phyloP scores from a whole-genome alignment of 73 alveolate genomes.

The Breviolum minutum region DNA sequence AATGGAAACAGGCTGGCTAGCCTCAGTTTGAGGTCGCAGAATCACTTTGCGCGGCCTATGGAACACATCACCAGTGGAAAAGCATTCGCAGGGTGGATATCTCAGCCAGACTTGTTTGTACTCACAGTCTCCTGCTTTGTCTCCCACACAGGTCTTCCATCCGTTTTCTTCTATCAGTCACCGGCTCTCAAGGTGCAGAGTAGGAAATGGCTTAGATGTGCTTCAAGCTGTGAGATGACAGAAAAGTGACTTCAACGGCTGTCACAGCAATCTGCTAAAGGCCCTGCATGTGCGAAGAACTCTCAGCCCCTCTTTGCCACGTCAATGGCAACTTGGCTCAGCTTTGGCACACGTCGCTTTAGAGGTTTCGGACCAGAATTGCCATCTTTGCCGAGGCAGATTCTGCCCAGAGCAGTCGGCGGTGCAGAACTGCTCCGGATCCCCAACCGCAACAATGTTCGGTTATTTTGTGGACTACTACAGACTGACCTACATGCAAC shows the following conservation, averaged over 20 bases:
- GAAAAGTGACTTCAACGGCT: not conserved
- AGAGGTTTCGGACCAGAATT: not conserved
- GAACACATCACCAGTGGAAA: not conserved
- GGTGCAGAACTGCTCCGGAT: slow-evolving; percentile 18
- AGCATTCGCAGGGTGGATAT: not conserved
- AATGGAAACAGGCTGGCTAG: not conserved
- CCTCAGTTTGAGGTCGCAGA: not conserved
- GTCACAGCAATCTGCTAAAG: not conserved
- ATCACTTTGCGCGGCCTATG: slow-evolving; percentile 13
- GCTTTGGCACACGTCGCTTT: not conserved
- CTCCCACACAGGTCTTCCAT: not conserved
- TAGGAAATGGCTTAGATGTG: too few relatives aligned
- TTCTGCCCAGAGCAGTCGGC: not conserved
- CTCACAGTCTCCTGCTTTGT: not conserved
- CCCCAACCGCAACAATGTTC: not conserved
- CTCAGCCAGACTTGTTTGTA: not conserved
- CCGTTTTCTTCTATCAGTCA: slow-evolving; percentile 25
- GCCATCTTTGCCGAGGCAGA: not conserved
- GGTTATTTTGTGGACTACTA: too few relatives aligned
- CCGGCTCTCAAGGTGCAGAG: not conserved
- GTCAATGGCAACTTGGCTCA: slow-evolving; percentile 13
- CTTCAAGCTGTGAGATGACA: not conserved
- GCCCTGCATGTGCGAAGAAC: not conserved
- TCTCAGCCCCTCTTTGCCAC: not conserved
- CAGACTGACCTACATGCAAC: too few relatives aligned